These are phyloP conservation scores for Sugiyamaella floridensis DNA, from an alignment of 805 yeast species.

Conservation along the genomic window DNA sequence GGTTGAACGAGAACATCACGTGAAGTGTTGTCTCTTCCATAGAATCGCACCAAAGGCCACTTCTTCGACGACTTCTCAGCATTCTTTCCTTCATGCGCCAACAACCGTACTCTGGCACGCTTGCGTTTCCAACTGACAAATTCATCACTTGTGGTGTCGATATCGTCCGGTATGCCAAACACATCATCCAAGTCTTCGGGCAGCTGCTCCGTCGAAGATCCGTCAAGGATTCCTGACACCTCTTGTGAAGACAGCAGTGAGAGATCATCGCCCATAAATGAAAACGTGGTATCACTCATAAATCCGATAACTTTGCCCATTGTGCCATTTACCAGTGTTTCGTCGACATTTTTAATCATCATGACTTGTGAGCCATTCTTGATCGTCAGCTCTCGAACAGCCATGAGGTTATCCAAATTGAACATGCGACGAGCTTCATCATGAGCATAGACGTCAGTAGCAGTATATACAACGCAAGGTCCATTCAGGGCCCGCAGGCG, in stretches of 20 bases:
- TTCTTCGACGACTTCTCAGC: constrained; percentile 4
- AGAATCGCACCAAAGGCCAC: constrained; percentile 74
- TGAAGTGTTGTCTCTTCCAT: constrained; percentile 60
- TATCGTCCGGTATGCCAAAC: constrained; percentile 16
- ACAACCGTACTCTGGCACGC: constrained; percentile 7
- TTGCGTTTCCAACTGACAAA: constrained; percentile 17
- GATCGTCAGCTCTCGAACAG: constrained; percentile 52
- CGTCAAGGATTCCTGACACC: constrained; percentile 14
- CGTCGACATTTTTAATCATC: constrained; percentile 79
- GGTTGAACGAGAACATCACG: constrained; percentile 75
- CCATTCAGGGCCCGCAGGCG: constrained; percentile 49
- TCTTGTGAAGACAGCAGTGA: constrained; percentile 5
- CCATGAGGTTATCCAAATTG: constrained; percentile 59
- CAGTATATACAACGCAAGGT: constrained; percentile 36
- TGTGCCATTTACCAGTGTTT: constrained; percentile 80
- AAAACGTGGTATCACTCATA: constrained; percentile 28
- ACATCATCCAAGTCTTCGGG: constrained; percentile 17
- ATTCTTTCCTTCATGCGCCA: constrained; percentile 7
- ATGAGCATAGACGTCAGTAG: constrained; percentile 38
- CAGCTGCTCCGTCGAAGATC: background rate
- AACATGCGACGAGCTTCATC: constrained; percentile 26
- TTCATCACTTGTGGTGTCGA: constrained; percentile 13
- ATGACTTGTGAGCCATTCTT: constrained; percentile 91
- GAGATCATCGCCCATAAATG: constrained; percentile 8
- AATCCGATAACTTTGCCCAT: constrained; percentile 69